phyloP scores from a whole-genome alignment of 2,329 filamentous ascomycete species.

The Mycocentrospora acerina region DNA sequence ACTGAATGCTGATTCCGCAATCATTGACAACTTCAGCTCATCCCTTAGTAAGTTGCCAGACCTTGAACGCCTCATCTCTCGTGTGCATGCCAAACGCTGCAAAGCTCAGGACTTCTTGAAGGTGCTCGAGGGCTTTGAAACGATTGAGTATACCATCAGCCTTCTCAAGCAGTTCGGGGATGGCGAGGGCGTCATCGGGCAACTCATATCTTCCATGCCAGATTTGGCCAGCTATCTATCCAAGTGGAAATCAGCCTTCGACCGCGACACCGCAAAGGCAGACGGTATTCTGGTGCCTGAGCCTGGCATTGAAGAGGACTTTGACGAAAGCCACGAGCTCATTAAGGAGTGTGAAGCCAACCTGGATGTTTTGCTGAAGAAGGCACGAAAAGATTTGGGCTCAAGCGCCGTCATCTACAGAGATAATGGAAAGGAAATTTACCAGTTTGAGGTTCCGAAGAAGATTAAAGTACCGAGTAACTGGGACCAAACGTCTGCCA shows the following conservation, averaged over 20 bases:
- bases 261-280: slow-evolving; percentile 75
- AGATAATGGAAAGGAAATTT: slow-evolving; percentile 95
- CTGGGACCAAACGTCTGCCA: slow-evolving; percentile 97
- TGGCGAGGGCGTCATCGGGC: slow-evolving; percentile 81
- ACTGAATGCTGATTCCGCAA: slow-evolving; percentile 76
- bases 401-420: slow-evolving; percentile 60
- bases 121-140: slow-evolving; percentile 93
- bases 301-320: slow-evolving; percentile 85
- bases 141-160: slow-evolving; percentile 92
- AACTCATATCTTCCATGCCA: slow-evolving; percentile 83
- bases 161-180: slow-evolving; percentile 72
- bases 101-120: slow-evolving; percentile 89
- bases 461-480: slow-evolving; percentile 84
- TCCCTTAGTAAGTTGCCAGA: slow-evolving; percentile 92
- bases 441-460: slow-evolving; percentile 85
- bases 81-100: slow-evolving; percentile 89
- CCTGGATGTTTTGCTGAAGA: slow-evolving; percentile 69
- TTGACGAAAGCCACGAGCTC: slow-evolving; percentile 76
- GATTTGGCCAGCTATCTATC: slow-evolving; percentile 72
- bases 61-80: slow-evolving; percentile 88
- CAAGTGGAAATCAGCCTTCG: slow-evolving; percentile 91
- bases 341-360: slow-evolving; percentile 76
- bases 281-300: slow-evolving; percentile 83
- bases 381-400: slow-evolving; percentile 71
- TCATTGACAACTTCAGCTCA: slow-evolving; percentile 84